These are phyloP conservation scores for Tilletiopsis washingtonensis DNA, from an alignment of 1,284 basidiomycete genomes.

Conservation along the genomic window DNA sequence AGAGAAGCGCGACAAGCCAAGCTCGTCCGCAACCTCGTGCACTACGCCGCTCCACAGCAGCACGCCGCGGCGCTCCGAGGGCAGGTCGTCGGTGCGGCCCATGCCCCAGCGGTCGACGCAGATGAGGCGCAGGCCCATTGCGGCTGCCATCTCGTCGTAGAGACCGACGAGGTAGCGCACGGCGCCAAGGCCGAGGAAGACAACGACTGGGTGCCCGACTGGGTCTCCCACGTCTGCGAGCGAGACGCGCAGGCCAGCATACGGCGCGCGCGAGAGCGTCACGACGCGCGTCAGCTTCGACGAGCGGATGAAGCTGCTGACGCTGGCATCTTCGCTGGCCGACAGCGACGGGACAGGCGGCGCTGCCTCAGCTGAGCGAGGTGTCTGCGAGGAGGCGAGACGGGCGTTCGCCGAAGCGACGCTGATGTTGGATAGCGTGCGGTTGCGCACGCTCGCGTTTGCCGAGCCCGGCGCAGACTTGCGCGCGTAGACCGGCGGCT, in stretches of 20 bases:
- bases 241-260: conserved; percentile 73
- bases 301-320: conserved; percentile 3
- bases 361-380: no score
- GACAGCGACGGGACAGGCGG: no score
- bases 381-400: no score
- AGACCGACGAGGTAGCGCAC: conserved; percentile 88
- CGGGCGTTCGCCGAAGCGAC: no score
- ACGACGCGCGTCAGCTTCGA: conserved; percentile 65
- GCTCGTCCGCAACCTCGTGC: conserved; percentile 73
- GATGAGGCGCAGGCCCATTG: conserved; percentile 75
- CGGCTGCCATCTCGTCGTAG: conserved; percentile 90
- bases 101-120: conserved; percentile 96
- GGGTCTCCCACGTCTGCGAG: conserved; percentile 80
- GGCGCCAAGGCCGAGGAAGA: conserved; percentile 87
- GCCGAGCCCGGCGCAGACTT: no score
- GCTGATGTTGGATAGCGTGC: no score
- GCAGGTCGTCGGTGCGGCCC: conserved; percentile 67
- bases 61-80: conserved; percentile 64
- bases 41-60: conserved; percentile 85
- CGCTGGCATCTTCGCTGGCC: not conserved
- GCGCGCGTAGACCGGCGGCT: no score
- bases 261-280: conserved; percentile 66
- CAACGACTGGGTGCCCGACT: conserved; percentile 72
- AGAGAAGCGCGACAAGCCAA: conserved; percentile 72
- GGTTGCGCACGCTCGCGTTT: no score